Conservation (phyloP, 1,284 basidiomycete genomes). For the Austroboletus novae-zelandiae region DNA sequence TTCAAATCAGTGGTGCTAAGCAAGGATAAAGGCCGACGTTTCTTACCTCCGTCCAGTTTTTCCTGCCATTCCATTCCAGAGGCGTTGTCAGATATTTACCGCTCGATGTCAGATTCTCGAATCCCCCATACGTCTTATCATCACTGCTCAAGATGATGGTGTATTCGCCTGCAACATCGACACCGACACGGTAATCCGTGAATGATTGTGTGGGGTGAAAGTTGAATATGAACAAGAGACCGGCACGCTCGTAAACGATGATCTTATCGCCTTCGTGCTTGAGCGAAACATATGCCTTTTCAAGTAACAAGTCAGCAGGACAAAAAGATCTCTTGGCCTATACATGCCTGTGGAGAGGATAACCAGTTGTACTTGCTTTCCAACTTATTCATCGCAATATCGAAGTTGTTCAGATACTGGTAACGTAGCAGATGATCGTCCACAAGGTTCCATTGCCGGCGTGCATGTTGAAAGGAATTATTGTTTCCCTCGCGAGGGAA, state of each 20-base stretch:
- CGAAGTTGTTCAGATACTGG: constrained; percentile 91
- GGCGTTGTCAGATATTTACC: constrained; percentile 80
- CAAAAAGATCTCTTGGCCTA: background rate
- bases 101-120: constrained; percentile 71
- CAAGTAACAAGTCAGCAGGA: constrained; percentile 11
- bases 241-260: constrained; percentile 90
- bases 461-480: constrained; percentile 94
- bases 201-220: constrained; percentile 89
- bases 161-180: constrained; percentile 88
- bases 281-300: constrained; percentile 83
- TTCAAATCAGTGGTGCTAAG: constrained; percentile 7
- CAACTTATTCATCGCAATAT: constrained; percentile 88
- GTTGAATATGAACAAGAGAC: constrained; percentile 94
- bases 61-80: constrained; percentile 88
- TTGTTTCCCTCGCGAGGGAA: constrained; percentile 95
- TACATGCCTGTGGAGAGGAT: constrained; percentile 67
- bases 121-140: constrained; percentile 86
- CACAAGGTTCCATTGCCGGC: constrained; percentile 93
- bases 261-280: constrained; percentile 94
- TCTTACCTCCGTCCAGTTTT: constrained; percentile 83
- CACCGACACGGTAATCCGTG: constrained; percentile 91
- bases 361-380: constrained; percentile 87
- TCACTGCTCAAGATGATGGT: constrained; percentile 80
- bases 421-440: constrained; percentile 88
- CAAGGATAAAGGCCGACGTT: background rate